A percentile compares a stretch with the other conserved stretches of the same genome.
Evolutionary conservation across 495 filamentous ascomycete genomes (phyloP).

Genomic region (Lasiosphaeriaceae sp.): DNA sequence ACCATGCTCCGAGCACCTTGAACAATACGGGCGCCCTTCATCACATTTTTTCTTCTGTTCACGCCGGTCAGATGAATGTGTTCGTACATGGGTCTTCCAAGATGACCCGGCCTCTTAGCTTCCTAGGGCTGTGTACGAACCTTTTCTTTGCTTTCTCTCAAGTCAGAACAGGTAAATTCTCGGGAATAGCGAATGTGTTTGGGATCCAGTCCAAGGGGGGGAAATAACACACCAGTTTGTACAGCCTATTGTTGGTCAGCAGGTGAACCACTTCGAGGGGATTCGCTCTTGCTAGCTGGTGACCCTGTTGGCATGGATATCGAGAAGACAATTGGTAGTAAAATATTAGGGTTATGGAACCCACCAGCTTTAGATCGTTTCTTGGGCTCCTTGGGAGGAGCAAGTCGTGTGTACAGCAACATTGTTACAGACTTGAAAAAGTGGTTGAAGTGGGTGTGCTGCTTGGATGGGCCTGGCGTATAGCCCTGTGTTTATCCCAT

Average conservation of each 20-base stretch:
- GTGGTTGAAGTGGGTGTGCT: background rate
- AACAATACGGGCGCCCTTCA: constrained; percentile 54
- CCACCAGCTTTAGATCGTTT: constrained; percentile 58
- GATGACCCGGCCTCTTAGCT: background rate
- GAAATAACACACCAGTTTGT: constrained; percentile 49
- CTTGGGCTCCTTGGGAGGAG: constrained; percentile 58
- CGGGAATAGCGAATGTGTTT: background rate
- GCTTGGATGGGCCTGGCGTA: no score
- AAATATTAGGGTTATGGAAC: constrained; percentile 18
- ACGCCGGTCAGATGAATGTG: background rate
- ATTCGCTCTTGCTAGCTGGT: background rate
- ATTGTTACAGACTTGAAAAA: constrained; percentile 27
- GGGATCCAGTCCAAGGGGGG: background rate
- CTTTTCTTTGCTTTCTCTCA: constrained; percentile 33
- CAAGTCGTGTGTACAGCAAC: constrained; percentile 56
- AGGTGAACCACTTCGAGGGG: constrained; percentile 4
- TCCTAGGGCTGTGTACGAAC: constrained; percentile 10
- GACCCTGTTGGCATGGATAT: background rate
- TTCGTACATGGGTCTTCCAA: background rate
- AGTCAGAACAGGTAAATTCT: constrained; percentile 13
- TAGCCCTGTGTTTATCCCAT: no score
- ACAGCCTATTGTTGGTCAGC: constrained; percentile 44
- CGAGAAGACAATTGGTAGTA: no score
- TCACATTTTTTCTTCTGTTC: constrained; percentile 65
- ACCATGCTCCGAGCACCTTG: constrained; percentile 52